Base-by-base conservation (phyloP, 2,329 filamentous ascomycete species). In the Fusarium decemcellulare region DNA sequence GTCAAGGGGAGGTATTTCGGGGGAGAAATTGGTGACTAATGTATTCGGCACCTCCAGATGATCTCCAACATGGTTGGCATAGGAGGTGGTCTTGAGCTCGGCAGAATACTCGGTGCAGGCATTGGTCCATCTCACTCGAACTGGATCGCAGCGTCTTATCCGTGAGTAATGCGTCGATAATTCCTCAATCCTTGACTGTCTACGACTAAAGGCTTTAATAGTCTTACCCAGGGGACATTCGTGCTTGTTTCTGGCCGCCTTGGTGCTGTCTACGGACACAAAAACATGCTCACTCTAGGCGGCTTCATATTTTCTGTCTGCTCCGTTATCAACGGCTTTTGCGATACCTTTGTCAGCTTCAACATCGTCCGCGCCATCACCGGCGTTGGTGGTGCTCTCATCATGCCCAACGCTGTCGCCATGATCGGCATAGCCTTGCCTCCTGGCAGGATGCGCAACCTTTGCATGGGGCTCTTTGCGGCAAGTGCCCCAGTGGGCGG, bases 391-490 rank as follows among this genome's bases (percentile, higher is more conserved):
- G 85, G 84, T 2, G 85, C 82, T 0, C 77, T 86, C 15, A 74
- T 87, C n/a, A 81, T 87, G 75, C 85, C 86, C 0, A 88, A 87
- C 66, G 82, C 84, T 0, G 79, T 88, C 0, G 85, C 86, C 0
- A 80, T 87, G 52, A 76, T 88, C 15, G 81, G 80, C 0, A 82
- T 80, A 29, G 85, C 81, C 37, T 81, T 86, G 16, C 82, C 83
- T 1, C 84, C 85, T 0, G 85, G 86, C 0, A 74, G 75, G 12
- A 74, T 76, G 44, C 69, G 69, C 5, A 72, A 72, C 16, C 16
- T 72, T 5, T 56, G 68, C 5, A 8, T 72, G 10, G 70, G 66
- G 0, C 68, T 72, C 27, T 72, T 72, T 27, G 69, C 66, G 6
- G 70, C 63, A 4, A 68, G 66, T 0, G 59, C 70, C 0, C 86